Percentiles rank a stretch among this genome's conserved stretches.
These are phyloP conservation scores for Coffea eugenioides DNA, from an alignment of 257 asterid genomes.

Conservation along the genomic window DNA sequence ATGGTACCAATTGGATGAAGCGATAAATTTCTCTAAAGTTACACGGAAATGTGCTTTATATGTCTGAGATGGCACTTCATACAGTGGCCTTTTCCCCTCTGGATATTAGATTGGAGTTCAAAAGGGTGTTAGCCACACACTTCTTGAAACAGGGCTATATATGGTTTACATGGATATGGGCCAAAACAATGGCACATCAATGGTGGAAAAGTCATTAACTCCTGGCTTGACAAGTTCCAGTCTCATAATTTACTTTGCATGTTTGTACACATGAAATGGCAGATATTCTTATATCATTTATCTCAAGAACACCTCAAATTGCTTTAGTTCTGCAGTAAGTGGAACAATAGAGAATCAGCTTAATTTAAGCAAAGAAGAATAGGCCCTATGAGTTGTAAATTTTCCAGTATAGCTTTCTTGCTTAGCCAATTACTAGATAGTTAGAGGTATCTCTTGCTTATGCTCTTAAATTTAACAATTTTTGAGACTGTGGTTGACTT, in stretches of 20 bases:
- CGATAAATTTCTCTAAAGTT: background rate
- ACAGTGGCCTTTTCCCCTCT: too few species aligned
- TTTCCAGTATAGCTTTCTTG: background rate
- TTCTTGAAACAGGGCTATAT: background rate
- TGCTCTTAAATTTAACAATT: background rate
- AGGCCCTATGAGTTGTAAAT: background rate
- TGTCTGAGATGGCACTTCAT: background rate
- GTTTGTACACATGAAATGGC: background rate
- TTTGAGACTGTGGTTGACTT: background rate
- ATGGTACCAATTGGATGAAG: background rate
- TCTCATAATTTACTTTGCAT: background rate
- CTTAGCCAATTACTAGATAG: background rate
- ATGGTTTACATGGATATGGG: background rate
- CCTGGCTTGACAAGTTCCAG: background rate
- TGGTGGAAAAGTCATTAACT: background rate
- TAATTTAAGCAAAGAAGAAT: background rate
- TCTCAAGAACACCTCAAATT: too few species aligned
- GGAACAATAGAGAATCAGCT: background rate
- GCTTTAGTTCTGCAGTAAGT: too few species aligned
- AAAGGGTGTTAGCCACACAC: background rate
- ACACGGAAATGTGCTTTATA: background rate
- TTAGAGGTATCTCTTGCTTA: background rate
- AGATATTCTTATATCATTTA: background rate
- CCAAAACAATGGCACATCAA: background rate
- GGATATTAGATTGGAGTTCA: background rate